Base-by-base conservation (phyloP, 2,329 filamentous ascomycete species). In the Aspergillus novoparasiticus region DNA sequence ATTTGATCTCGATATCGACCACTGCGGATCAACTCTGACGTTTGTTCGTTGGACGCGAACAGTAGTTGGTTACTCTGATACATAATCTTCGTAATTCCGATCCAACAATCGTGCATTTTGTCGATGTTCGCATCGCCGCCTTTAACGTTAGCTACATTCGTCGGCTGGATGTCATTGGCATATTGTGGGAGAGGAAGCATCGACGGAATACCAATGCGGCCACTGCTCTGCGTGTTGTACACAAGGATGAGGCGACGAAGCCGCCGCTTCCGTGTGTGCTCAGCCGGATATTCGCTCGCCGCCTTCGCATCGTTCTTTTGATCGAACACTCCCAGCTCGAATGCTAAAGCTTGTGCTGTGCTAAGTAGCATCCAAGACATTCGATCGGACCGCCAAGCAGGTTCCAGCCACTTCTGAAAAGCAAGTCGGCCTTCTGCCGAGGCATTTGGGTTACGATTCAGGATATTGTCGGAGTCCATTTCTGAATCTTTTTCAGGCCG, bases 301-400 rank as follows among this genome's bases (percentile, higher is more conserved):
- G 63, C 84, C 85, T 60, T 89, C 78, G 70, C 88, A 75, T 94
- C 91, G 62, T 91, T 92, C 67, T 94, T 92, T 63, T 94, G 89
- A 69, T 98, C 95, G 71, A 98, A 99, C 2, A 99, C 93, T 12
- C 95, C 95, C 36, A 99, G 87, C 77, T 99, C 95, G 69, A 96
- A 96, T 0, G 92, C 93, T 43, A 98, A 83, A 1, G 93, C 91
- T 82, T 94, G 91, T 16, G 93, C 93, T 43, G 93, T 96, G 73
- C 93, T 96, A 34, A 98, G 85, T 16, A 98, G 83, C 93, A 97
- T 97, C 94, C 94, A 97, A 74, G 92, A 96, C 92, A 97, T 96
- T 60, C 93, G 90, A 73, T 97, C 94, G 67, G 90, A 93, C 70
- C 94, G 86, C 93, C 94, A 97, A 10, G 93, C 94, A 2, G 95